Percentiles rank a stretch among this genome's conserved stretches.
These are phyloP conservation scores for Xylariaceae sp. DNA, from an alignment of 2,329 filamentous ascomycete species.

Conservation along the genomic window DNA sequence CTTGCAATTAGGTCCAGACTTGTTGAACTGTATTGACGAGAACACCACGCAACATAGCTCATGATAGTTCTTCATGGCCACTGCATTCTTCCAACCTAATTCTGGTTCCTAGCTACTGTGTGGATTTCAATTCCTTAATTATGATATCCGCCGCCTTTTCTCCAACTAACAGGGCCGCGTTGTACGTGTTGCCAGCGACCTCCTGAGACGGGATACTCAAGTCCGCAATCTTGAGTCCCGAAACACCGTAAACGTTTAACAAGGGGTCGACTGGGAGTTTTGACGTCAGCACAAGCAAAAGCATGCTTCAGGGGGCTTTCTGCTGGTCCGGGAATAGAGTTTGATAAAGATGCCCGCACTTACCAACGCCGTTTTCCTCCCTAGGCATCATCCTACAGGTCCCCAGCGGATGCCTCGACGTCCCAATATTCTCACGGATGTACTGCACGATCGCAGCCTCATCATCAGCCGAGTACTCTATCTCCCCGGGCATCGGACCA, in stretches of 20 bases:
- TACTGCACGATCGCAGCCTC: slow-evolving; percentile 37
- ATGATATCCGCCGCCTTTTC: slow-evolving; percentile 26
- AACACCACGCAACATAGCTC: too few relatives aligned
- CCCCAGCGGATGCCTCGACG: slow-evolving; percentile 32
- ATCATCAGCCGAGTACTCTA: slow-evolving; percentile 39
- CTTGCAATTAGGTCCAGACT: too few relatives aligned
- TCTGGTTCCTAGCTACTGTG: too few relatives aligned
- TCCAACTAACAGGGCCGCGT: slow-evolving; percentile 39
- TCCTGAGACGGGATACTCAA: slow-evolving; percentile 20
- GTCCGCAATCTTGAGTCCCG: not conserved
- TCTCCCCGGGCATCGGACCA: slow-evolving; percentile 8
- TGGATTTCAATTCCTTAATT: not conserved
- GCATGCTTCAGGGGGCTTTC: too few relatives aligned
- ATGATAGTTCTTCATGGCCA: too few relatives aligned
- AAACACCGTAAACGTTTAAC: slow-evolving; percentile 12
- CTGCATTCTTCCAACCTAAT: too few relatives aligned
- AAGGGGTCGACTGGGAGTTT: slow-evolving; percentile 10
- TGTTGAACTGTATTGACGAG: too few relatives aligned
- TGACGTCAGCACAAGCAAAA: too few relatives aligned
- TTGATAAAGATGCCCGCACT: slow-evolving; percentile 31
- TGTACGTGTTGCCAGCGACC: slow-evolving; percentile 40
- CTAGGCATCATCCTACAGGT: slow-evolving; percentile 27
- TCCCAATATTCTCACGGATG: slow-evolving; percentile 27
- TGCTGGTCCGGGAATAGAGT: too few relatives aligned
- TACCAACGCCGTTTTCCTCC: slow-evolving; percentile 31